Conservation (phyloP, 768 basidiomycete genomes). For the Leccinum uliginosum region DNA sequence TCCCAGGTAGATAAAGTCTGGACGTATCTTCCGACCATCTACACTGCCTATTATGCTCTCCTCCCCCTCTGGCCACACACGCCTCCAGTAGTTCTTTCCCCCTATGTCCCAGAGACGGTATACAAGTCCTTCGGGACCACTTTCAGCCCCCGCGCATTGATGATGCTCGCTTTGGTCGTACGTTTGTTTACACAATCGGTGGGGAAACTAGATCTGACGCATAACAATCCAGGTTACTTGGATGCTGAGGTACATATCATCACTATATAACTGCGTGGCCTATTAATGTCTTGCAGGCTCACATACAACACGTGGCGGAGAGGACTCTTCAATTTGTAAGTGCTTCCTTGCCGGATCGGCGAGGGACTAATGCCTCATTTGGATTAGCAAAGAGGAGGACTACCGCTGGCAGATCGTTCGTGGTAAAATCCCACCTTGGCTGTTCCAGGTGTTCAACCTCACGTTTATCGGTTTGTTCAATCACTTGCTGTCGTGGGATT, state of each 20-base stretch:
- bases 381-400: conserved; percentile 71
- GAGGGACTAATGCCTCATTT: neutral
- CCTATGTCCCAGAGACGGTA: conserved; percentile 51
- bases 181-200: conserved; percentile 16
- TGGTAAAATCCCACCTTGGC: conserved; percentile 44
- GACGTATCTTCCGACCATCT: conserved; percentile 78
- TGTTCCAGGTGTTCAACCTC: conserved; percentile 58
- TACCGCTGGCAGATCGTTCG: conserved; percentile 88
- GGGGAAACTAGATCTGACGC: neutral
- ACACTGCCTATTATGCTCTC: conserved; percentile 78
- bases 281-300: conserved; percentile 40
- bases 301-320: conserved; percentile 81
- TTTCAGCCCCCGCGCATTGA: conserved; percentile 65
- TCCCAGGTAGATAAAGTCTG: conserved; percentile 85
- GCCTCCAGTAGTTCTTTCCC: conserved; percentile 38
- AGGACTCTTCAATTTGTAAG: conserved; percentile 72
- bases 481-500: neutral
- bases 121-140: conserved; percentile 32
- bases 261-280: conserved; percentile 9
- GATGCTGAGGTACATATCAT: conserved; percentile 50
- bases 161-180: conserved; percentile 71
- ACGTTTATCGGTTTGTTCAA: conserved; percentile 60
- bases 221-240: conserved; percentile 37
- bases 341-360: neutral
- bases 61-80: conserved; percentile 53